A percentile compares a stretch with the other conserved stretches of the same genome.
Evolutionary conservation across 1,284 basidiomycete species (phyloP).

Genomic region (Fereydounia khargensis): DNA sequence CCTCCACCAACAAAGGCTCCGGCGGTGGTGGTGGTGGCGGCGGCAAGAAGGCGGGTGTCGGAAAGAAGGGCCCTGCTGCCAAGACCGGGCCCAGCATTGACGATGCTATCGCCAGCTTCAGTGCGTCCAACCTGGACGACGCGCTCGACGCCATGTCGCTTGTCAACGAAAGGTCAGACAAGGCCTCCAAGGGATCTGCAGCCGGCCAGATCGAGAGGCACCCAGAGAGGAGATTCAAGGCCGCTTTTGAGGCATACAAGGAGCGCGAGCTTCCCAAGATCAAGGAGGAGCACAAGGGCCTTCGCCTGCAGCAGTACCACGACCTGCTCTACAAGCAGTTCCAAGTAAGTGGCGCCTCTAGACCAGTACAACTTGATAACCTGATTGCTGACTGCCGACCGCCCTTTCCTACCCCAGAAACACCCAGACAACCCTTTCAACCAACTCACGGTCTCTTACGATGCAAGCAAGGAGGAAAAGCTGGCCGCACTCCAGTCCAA

Average conservation of each 20-base stretch:
- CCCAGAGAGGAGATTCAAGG: conserved; percentile 75
- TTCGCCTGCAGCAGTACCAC: conserved; percentile 80
- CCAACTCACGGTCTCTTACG: conserved; percentile 66
- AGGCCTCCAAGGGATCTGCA: conserved; percentile 65
- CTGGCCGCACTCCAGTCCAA: conserved; percentile 67
- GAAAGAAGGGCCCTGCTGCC: conserved; percentile 12
- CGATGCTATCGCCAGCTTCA: conserved; percentile 61
- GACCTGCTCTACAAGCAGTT: conserved; percentile 50
- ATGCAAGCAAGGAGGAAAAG: conserved; percentile 78
- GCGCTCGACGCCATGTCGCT: conserved; percentile 84
- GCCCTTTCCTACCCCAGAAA: conserved; percentile 64
- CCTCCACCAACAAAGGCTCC: conserved; percentile 62
- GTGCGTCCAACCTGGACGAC: conserved; percentile 86
- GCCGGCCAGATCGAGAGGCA: conserved; percentile 85
- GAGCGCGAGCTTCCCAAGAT: conserved; percentile 79
- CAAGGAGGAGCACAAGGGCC: conserved; percentile 76
- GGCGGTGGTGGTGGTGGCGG: conserved; percentile 45
- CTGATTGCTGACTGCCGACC: too few species aligned
- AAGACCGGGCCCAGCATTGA: conserved; percentile 30
- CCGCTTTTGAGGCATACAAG: conserved; percentile 86
- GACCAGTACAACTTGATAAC: too few species aligned
- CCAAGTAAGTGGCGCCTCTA: too few species aligned
- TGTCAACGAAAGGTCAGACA: conserved; percentile 87
- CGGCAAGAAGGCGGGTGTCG: conserved; percentile 46
- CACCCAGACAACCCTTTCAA: conserved; percentile 81